Conservation (phyloP, 805 yeast species). For the Pichia thaimueangensis region DNA sequence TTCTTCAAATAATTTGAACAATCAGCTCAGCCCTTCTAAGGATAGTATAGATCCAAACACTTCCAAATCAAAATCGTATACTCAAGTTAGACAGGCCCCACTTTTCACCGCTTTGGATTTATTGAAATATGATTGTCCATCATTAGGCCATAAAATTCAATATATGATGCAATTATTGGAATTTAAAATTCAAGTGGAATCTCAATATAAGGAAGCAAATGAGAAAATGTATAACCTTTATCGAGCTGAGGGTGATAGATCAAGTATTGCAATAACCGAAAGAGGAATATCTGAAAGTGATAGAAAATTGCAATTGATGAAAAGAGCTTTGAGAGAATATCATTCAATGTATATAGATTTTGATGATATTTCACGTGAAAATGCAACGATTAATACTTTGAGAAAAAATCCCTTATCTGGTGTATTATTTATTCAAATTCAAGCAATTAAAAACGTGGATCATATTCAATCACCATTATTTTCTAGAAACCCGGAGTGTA, state of each 20-base stretch:
- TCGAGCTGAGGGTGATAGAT: constrained; percentile 84
- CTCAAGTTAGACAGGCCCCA: constrained; percentile 27
- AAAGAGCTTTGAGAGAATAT: constrained; percentile 77
- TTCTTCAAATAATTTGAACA: constrained; percentile 3
- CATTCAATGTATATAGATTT: constrained; percentile 78
- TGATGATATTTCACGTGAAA: constrained; percentile 60
- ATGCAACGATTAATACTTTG: constrained; percentile 59
- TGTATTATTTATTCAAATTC: constrained; percentile 60
- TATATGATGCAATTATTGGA: constrained; percentile 93
- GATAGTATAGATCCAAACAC: constrained; percentile 2
- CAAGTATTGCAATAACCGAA: constrained; percentile 80
- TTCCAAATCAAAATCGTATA: constrained; percentile 2
- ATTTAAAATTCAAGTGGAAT: constrained; percentile 88
- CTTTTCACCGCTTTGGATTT: constrained; percentile 69
- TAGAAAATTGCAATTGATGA: constrained; percentile 76
- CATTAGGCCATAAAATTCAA: constrained; percentile 89
- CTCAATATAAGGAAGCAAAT: constrained; percentile 88
- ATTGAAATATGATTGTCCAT: constrained; percentile 88
- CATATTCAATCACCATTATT: constrained; percentile 84
- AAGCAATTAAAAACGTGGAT: constrained; percentile 81
- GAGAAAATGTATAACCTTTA: constrained; percentile 83
- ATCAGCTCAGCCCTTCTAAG: no score
- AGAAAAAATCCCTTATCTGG: constrained; percentile 86
- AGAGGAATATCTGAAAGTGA: constrained; percentile 80
- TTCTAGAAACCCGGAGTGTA: constrained; percentile 72